Conservation (phyloP, 108 stramenopile species). For the Nannochloropsis gaditana region DNA sequence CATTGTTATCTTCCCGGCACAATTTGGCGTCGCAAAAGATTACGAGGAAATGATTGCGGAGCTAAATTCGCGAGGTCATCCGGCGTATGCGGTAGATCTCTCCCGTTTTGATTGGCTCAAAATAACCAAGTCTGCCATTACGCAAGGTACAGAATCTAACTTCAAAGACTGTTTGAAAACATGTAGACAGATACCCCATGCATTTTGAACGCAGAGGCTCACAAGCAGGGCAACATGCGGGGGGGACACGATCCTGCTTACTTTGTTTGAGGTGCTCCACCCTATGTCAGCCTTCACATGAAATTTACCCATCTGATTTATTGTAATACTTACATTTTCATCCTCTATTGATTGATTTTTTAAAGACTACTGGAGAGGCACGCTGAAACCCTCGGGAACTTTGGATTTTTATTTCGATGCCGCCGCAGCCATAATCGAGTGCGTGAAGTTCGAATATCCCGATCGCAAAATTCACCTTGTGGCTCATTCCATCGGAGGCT, state of each 20-base stretch:
- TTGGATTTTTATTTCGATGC: constrained; percentile 9
- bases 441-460: not conserved
- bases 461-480: constrained; percentile 9
- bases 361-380: not conserved
- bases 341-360: no score
- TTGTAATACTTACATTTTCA: no score
- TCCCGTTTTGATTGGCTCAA: constrained; percentile 4
- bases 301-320: no score
- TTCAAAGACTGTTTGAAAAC: no score
- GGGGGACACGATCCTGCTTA: no score
- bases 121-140: constrained; percentile 8
- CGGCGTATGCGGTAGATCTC: not conserved
- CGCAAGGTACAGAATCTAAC: not conserved
- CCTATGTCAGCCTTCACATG: no score
- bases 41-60: constrained; percentile 18
- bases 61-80: constrained; percentile 3
- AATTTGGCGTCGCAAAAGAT: not conserved
- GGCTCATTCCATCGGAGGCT: constrained; percentile 11
- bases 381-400: not conserved
- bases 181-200: no score
- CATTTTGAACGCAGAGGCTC: no score
- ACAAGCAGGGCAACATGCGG: no score
- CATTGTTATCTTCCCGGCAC: constrained; percentile 4
- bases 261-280: no score
- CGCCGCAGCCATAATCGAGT: not conserved